These are phyloP conservation scores for Vanilla planifolia DNA, from an alignment of 106 monocot species.

Conservation along the genomic window DNA sequence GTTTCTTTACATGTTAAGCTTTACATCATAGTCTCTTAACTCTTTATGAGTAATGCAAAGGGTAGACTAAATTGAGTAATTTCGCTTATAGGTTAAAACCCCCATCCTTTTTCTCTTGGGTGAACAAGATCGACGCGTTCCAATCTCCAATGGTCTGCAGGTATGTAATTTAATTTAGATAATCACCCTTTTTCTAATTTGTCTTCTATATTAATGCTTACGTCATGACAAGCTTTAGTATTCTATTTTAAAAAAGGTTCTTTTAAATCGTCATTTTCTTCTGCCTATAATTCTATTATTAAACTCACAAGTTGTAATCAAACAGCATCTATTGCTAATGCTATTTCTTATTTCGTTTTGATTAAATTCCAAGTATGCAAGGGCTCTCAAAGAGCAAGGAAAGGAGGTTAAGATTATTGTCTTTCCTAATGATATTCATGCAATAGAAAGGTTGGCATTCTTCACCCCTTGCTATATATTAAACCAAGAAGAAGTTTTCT, in stretches of 20 bases:
- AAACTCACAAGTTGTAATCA: too few species aligned
- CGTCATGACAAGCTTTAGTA: too few species aligned
- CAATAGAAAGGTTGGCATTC: constrained; percentile 52
- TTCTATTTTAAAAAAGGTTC: too few species aligned
- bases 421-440: constrained; percentile 87
- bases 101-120: constrained; percentile 84
- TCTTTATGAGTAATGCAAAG: too few species aligned
- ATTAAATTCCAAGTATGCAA: constrained; percentile 89
- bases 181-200: too few species aligned
- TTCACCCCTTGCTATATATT: not conserved
- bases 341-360: not conserved
- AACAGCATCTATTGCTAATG: not conserved
- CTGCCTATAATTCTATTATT: too few species aligned
- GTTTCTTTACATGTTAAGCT: too few species aligned
- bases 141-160: constrained; percentile 96
- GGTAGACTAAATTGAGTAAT: constrained; percentile 3
- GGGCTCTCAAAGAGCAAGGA: constrained; percentile 84
- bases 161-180: constrained; percentile 28
- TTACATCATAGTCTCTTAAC: too few species aligned
- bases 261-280: too few species aligned
- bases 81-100: constrained; percentile 62
- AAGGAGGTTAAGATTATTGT: constrained; percentile 72
- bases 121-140: constrained; percentile 95
- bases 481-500: not conserved
- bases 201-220: too few species aligned